Evolutionary conservation across 805 yeast species (phyloP).

Genomic region (Metschnikowia aberdeeniae): DNA sequence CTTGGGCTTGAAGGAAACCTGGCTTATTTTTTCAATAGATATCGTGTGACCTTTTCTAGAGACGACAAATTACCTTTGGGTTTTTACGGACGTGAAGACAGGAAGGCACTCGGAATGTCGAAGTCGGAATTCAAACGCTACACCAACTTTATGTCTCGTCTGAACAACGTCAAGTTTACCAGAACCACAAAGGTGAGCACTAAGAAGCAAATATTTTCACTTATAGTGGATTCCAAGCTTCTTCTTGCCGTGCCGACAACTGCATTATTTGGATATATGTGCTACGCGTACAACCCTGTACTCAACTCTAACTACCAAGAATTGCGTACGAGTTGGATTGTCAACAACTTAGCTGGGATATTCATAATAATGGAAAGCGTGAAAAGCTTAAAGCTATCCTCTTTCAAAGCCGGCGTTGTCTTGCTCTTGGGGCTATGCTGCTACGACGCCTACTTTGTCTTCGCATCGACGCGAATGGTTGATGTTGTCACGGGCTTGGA

Average conservation of each 20-base stretch:
- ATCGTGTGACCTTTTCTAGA: constrained; percentile 37
- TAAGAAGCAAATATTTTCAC: constrained; percentile 22
- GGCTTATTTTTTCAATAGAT: constrained; percentile 30
- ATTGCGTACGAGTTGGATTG: constrained; percentile 40
- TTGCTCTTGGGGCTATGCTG: constrained; percentile 48
- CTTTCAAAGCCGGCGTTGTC: constrained; percentile 43
- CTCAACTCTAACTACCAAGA: constrained; percentile 6
- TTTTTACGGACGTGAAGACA: constrained; percentile 19
- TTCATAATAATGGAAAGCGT: constrained; percentile 44
- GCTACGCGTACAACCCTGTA: constrained; percentile 14
- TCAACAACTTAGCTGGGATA: constrained; percentile 41
- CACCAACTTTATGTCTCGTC: constrained; percentile 11
- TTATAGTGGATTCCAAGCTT: constrained; percentile 21
- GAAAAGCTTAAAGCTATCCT: constrained; percentile 33
- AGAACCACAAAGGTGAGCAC: constrained; percentile 24
- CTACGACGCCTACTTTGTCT: constrained; percentile 67
- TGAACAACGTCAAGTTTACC: constrained; percentile 14
- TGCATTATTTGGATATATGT: constrained; percentile 12
- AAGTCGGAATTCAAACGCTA: constrained; percentile 7
- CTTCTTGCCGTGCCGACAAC: constrained; percentile 16
- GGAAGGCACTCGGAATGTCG: constrained; percentile 3
- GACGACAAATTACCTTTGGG: constrained; percentile 39
- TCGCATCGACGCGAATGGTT: constrained; percentile 57
- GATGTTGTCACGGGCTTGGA: constrained; percentile 55
- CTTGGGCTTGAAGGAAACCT: constrained; percentile 21